Conservation (phyloP, 2,329 filamentous ascomycete genomes). For the Myriosclerotinia scirpicola region DNA sequence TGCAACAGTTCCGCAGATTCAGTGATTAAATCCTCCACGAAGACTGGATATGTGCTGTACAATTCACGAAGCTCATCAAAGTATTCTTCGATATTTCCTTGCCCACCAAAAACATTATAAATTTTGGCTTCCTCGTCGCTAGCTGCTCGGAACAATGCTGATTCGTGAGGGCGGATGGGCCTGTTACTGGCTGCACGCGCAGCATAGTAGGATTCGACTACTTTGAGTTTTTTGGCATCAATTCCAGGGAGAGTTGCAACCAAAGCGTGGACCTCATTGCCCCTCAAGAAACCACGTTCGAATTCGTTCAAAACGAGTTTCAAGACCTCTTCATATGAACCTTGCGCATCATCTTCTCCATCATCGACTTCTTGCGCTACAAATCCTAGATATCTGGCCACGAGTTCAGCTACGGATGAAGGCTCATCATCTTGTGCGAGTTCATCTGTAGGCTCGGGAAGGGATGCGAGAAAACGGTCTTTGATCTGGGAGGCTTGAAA, state of each 20-base stretch:
- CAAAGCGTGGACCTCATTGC: slow-evolving; percentile 94
- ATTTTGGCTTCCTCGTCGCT: slow-evolving; percentile 80
- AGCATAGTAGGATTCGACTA: slow-evolving; percentile 88
- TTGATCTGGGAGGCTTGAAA: slow-evolving; percentile 95
- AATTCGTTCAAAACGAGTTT: slow-evolving; percentile 95
- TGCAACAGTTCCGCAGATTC: slow-evolving; percentile 85
- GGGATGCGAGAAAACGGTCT: slow-evolving; percentile 80
- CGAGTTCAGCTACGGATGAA: slow-evolving; percentile 89
- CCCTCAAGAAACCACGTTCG: slow-evolving; percentile 88
- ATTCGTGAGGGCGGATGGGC: slow-evolving; percentile 88
- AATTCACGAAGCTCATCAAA: slow-evolving; percentile 95
- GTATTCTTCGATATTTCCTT: slow-evolving; percentile 99
- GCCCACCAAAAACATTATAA: slow-evolving; percentile 93
- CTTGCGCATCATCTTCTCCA: slow-evolving; percentile 84
- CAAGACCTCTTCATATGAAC: slow-evolving; percentile 88
- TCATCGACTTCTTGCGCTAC: slow-evolving; percentile 87
- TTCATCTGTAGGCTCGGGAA: slow-evolving; percentile 93
- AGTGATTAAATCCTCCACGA: slow-evolving; percentile 81
- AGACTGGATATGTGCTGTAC: slow-evolving; percentile 85
- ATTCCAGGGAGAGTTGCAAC: slow-evolving; percentile 86
- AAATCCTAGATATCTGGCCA: slow-evolving; percentile 90
- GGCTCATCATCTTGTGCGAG: slow-evolving; percentile 97
- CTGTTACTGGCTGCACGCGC: slow-evolving; percentile 81
- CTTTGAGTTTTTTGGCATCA: slow-evolving; percentile 84
- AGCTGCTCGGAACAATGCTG: slow-evolving; percentile 85